Evolutionary conservation across 345 rosid species (phyloP), one percentile per base, ranked within the genome.

Genomic region (Eucalyptus microcorys): DNA sequence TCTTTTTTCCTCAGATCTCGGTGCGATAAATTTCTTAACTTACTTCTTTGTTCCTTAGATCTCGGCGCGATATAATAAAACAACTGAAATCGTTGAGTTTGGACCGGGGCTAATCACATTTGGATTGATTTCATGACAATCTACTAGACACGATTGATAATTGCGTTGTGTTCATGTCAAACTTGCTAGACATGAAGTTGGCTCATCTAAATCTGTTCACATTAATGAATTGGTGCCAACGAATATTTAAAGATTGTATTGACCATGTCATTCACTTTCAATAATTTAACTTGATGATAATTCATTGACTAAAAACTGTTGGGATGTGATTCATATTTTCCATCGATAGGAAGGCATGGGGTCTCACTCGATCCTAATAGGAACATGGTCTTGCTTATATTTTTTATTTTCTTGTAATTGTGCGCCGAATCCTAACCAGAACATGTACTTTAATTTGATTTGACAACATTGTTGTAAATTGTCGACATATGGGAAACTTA

Each of bases 361-460:
- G 2, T 52, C 57, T 52, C 26, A 52, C 57, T 52, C 24, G 1
- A 52, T 52, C 57, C 4, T 52, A 52, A 52, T 3, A 19, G 57
- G 5, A 52, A 52, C 57, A 7, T 0, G 24, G 24, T 19, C 5
- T 52, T 52, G 24, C 57, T 52, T 52, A 1, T 52, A 52, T 52
- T 52, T 19, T 52, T 1, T 19, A 52, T 19, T 7, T 52, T 52
- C 4, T 52, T 52, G 57, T 52, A 52, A 52, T 52, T 52, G 57
- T 52, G 57, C 0, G 5, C 2, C 2, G 4, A 52, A 52, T 19
- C 57, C 1, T 52, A 52, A 52, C 24, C 0, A 52, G 2, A 34
- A 17, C 80, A 16, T 15, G 7, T 32, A 32, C 1, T 68, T 68
- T 16, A 32, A 68, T 8, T 68, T 16, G 24, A 16, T 68, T 68